Conservation (phyloP, 805 yeast genomes). For the Yarrowia sp. region DNA sequence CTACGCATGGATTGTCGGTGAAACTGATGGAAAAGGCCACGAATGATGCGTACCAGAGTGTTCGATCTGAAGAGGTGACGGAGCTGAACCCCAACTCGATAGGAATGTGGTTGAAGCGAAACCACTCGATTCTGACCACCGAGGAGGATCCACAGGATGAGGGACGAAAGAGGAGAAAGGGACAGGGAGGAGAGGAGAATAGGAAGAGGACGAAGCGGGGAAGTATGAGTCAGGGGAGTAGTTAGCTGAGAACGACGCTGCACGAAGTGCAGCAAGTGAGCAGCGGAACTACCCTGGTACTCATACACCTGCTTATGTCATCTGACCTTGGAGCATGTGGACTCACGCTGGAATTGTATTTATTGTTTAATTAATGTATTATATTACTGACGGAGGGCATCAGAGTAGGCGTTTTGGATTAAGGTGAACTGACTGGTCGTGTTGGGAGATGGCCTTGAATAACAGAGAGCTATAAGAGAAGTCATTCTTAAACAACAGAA, state of each 20-base stretch:
- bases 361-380: slow-evolving; percentile 14
- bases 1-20: not conserved
- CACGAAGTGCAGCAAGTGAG: too few species aligned
- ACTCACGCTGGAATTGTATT: not conserved
- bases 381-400: not conserved
- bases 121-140: not conserved
- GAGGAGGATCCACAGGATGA: slow-evolving; percentile 24
- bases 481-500: too few species aligned
- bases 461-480: too few species aligned
- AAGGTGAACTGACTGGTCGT: too few species aligned
- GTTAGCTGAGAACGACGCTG: not conserved
- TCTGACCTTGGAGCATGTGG: too few species aligned
- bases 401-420: too few species aligned
- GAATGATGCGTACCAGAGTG: slow-evolving; percentile 6
- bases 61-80: slow-evolving; percentile 18
- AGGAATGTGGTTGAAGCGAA: slow-evolving; percentile 23
- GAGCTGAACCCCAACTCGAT: slow-evolving; percentile 26
- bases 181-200: not conserved
- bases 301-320: too few species aligned
- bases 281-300: too few species aligned
- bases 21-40: slow-evolving; percentile 25
- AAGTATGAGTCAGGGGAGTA: slow-evolving; percentile 13
- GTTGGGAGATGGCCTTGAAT: too few species aligned
- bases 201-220: not conserved
- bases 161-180: slow-evolving; percentile 6